Evolutionary conservation across 371 early-diverging fungal species (phyloP), one percentile per base, ranked within the genome.

Genomic region (Haplosporangium sp.): DNA sequence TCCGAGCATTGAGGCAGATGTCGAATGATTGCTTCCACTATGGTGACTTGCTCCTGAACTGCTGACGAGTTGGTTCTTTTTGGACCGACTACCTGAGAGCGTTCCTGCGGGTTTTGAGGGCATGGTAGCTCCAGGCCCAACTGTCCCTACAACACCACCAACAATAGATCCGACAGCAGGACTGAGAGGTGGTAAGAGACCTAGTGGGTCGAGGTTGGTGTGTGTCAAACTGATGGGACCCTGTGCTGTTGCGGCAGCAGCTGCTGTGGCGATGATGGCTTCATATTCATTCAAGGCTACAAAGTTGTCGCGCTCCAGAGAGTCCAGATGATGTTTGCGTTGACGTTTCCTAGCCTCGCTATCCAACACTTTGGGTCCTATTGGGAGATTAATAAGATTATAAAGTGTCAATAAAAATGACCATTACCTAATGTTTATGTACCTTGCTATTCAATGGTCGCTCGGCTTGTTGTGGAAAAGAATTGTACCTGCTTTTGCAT

Each of bases 241-340:
- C 29, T 71, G 72, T 1, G 79, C 72, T 1, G 72, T 52, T 2
- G 79, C 79, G 38, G 79, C 79, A 23, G 83, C 83, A 8, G 86
- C 74, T 5, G 86, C 86, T 13, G 84, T 83, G 59, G 74, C 85
- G 50, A 89, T 84, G 21, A 89, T 69, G 14, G 85, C 89, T 55
- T 88, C 89, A 8, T 86, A 83, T 69, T 88, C 88, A 45, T 85
- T 83, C 20, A 89, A 60, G 6, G 87, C 85, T 29, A 84, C 82
- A 60, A 86, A 90, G 76, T 91, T 90, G 67, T 90, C 90, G 66
- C 85, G 86, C 56, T 91, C 89, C 6, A 91, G 69, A 10, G 90
- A 87, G 55, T 90, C 91, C 1, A 91, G 79, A 55, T 87, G 90
- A 45, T 87, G 81, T 64, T 82, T 79, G n/a, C 87, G 59, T 63